These are phyloP conservation scores for Diplodia corticola DNA, from an alignment of 2,329 filamentous ascomycete genomes.

Conservation along the genomic window DNA sequence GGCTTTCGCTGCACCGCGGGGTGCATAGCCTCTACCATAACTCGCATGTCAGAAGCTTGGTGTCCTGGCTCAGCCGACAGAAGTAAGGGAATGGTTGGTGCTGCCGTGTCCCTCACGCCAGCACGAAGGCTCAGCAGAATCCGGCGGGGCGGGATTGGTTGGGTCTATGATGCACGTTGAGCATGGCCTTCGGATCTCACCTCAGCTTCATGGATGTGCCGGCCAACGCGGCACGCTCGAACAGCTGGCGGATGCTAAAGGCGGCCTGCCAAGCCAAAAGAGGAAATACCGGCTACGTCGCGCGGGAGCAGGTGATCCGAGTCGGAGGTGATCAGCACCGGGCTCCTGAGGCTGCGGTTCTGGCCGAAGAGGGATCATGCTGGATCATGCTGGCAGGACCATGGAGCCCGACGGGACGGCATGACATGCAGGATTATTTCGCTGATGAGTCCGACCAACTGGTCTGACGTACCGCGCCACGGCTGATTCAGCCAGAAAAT, in stretches of 20 bases:
- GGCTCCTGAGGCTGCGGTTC: not conserved
- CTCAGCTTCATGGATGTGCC: not conserved
- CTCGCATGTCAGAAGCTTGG: conserved; percentile 17
- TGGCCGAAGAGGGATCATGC: not conserved
- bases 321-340: not conserved
- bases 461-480: conserved; percentile 1
- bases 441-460: not conserved
- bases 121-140: conserved; percentile 15
- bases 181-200: conserved; percentile 2
- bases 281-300: not conserved
- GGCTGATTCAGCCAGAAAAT: conserved; percentile 6
- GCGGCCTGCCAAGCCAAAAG: not conserved
- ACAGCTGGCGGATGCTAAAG: not conserved
- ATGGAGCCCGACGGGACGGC: not conserved
- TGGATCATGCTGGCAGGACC: not conserved
- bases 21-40: conserved; percentile 1
- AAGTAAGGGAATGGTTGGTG: not conserved
- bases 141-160: not conserved
- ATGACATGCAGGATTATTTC: not conserved
- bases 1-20: conserved; percentile 5
- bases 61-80: not conserved
- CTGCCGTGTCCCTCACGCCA: not conserved
- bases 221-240: not conserved
- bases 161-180: not conserved
- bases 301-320: not conserved